Evolutionary conservation across 2,329 filamentous ascomycete genomes (phyloP).

Genomic region (Trichoderma simmonsii): DNA sequence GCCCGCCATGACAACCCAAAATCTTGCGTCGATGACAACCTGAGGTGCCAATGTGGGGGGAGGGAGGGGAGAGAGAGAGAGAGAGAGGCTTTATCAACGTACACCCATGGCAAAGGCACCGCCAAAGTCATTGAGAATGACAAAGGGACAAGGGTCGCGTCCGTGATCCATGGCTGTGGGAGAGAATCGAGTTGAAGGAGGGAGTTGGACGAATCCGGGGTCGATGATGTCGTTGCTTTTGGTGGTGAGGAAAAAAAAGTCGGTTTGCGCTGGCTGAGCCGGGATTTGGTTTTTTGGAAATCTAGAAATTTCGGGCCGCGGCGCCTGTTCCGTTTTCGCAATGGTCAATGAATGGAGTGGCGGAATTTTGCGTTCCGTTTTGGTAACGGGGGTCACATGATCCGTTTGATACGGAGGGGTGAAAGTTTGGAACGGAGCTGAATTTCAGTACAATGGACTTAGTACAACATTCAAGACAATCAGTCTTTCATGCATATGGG

Average conservation of each 20-base stretch:
- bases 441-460: neutral
- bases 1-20: neutral
- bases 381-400: slow-evolving; percentile 7
- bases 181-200: neutral
- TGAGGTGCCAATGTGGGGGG: neutral
- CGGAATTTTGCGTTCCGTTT: slow-evolving; percentile 1
- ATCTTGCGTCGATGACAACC: neutral
- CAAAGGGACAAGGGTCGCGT: slow-evolving; percentile 94
- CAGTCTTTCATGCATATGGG: neutral
- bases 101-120: slow-evolving; percentile 97
- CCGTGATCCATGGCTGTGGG: slow-evolving; percentile 65
- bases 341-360: neutral
- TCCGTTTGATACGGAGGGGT: neutral
- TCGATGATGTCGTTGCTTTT: neutral
- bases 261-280: neutral
- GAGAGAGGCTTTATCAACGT: slow-evolving; percentile 38
- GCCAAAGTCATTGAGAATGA: slow-evolving; percentile 94
- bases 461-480: neutral
- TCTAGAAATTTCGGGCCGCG: slow-evolving; percentile 10
- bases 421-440: neutral
- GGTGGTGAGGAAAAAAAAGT: neutral
- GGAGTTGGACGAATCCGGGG: neutral
- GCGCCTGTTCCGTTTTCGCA: slow-evolving; percentile 15
- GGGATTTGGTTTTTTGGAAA: neutral
- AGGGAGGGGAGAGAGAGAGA: neutral